These are phyloP conservation scores for Globisporangium middletonii DNA, from an alignment of 352 stramenopile species.

Conservation along the genomic window DNA sequence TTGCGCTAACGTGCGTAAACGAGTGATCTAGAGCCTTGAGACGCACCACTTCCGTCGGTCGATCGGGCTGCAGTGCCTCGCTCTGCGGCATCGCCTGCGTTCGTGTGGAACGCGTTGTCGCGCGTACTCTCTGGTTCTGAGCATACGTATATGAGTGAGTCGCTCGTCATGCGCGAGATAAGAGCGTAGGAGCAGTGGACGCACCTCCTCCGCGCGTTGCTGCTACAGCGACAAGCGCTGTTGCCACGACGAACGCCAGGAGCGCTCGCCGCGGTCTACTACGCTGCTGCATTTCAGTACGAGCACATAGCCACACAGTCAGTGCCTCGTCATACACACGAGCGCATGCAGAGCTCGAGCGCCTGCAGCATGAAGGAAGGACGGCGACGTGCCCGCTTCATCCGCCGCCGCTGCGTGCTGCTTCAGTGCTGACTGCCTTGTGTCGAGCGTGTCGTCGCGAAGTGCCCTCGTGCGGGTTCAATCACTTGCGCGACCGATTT, in stretches of 20 bases:
- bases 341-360: background rate
- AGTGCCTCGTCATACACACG: background rate
- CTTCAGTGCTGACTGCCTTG: background rate
- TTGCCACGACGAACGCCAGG: background rate
- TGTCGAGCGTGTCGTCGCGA: background rate
- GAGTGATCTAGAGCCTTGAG: no score
- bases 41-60: conserved; percentile 11
- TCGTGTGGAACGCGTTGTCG: background rate
- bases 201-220: conserved; percentile 1
- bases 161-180: background rate
- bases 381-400: background rate
- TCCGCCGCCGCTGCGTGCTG: background rate
- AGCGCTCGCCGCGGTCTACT: conserved; percentile 9
- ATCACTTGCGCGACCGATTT: background rate
- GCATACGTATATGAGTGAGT: no score
- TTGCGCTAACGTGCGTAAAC: no score
- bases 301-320: background rate
- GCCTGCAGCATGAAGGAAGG: no score
- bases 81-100: background rate
- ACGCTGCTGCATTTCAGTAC: conserved; percentile 2
- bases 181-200: no score
- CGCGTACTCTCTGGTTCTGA: background rate
- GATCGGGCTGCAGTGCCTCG: background rate
- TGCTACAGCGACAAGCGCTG: conserved; percentile 10
- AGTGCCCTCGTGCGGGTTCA: background rate